Percentiles rank a stretch among this genome's conserved stretches.
These are phyloP conservation scores for Melampsora americana DNA, from an alignment of 1,284 basidiomycete genomes.

Conservation along the genomic window DNA sequence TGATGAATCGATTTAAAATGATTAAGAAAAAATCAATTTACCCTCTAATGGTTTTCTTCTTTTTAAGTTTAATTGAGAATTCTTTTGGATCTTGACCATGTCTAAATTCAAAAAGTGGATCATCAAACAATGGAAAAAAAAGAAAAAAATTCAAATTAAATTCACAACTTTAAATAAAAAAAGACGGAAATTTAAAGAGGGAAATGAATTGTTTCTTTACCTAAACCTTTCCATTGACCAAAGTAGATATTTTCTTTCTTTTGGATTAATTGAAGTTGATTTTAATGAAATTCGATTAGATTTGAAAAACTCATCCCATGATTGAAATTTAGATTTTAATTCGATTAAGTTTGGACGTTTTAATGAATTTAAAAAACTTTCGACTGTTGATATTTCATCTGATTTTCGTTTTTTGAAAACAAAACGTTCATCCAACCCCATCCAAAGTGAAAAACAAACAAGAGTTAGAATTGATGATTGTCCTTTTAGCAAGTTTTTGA, in stretches of 20 bases:
- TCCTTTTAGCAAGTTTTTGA: neutral
- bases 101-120: neutral
- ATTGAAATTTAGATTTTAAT: conserved; percentile 9
- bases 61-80: conserved; percentile 6
- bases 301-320: conserved; percentile 26
- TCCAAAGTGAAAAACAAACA: too few relatives aligned
- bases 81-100: conserved; percentile 34
- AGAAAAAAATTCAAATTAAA: neutral
- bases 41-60: conserved; percentile 39
- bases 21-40: neutral
- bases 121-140: neutral
- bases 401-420: too few relatives aligned
- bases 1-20: too few relatives aligned
- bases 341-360: conserved; percentile 3
- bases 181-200: too few relatives aligned
- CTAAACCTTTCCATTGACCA: conserved; percentile 31
- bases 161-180: neutral
- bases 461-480: neutral
- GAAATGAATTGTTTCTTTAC: neutral
- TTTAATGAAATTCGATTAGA: neutral
- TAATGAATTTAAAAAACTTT: conserved; percentile 19
- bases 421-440: too few relatives aligned
- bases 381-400: conserved; percentile 31
- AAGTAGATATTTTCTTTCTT: conserved; percentile 27
- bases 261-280: conserved; percentile 21